A percentile compares a stretch with the other conserved stretches of the same genome.
phyloP scores from a whole-genome alignment of 2,329 filamentous ascomycete genomes.

The Rutstroemia sp. region DNA sequence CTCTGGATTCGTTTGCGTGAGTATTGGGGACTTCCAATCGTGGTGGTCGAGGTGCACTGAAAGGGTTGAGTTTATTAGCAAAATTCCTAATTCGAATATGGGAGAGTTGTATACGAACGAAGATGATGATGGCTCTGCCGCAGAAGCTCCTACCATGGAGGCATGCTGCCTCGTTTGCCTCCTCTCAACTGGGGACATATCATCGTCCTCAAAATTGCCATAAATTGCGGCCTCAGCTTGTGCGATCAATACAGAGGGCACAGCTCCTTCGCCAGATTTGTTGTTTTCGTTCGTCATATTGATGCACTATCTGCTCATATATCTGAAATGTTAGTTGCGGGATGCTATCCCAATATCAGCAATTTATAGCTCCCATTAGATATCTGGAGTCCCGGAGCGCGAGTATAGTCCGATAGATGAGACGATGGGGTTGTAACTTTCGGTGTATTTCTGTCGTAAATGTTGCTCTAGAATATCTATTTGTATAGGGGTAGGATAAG shows the following conservation, averaged over 20 bases:
- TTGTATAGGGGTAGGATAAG: too few species aligned
- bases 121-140: background rate
- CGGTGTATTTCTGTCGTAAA: too few species aligned
- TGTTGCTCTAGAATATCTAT: too few species aligned
- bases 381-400: too few species aligned
- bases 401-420: too few species aligned
- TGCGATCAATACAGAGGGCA: conserved; percentile 24
- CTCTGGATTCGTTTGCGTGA: conserved; percentile 10
- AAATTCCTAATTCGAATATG: background rate
- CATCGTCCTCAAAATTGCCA: conserved; percentile 20
- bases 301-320: background rate
- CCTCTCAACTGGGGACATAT: conserved; percentile 5
- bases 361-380: background rate
- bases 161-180: conserved; percentile 1
- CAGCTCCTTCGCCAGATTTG: conserved; percentile 5
- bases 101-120: background rate
- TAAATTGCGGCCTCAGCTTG: conserved; percentile 29
- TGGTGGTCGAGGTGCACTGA: background rate
- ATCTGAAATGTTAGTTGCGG: background rate
- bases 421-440: too few species aligned
- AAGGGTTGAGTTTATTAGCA: background rate
- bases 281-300: conserved; percentile 6
- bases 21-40: conserved; percentile 19
- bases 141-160: background rate
- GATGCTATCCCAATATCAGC: background rate